Conservation (phyloP, 1,139 yeast genomes). For the Pichia norvegensis region DNA sequence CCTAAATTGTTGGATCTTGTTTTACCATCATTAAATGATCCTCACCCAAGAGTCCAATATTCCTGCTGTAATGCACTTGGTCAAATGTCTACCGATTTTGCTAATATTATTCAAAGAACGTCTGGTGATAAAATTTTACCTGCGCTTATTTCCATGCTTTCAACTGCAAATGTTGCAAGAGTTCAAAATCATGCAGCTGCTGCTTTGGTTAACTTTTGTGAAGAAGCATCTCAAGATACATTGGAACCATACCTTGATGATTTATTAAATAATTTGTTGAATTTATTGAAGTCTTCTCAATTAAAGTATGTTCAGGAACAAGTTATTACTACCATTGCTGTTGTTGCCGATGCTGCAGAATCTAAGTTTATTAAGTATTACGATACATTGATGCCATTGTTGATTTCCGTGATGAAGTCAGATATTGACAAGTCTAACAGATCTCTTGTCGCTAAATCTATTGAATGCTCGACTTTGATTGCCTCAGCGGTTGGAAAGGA, state of each 20-base stretch:
- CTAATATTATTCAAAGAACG: conserved; percentile 76
- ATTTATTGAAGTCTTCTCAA: conserved; percentile 65
- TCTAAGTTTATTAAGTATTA: conserved; percentile 82
- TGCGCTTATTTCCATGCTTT: conserved; percentile 72
- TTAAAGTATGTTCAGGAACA: conserved; percentile 95
- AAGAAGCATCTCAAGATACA: conserved; percentile 79
- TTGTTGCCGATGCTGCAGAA: conserved; percentile 97
- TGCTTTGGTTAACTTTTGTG: conserved; percentile 90
- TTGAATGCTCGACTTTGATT: conserved; percentile 90
- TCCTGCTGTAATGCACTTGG: conserved; percentile 96
- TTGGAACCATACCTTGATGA: conserved; percentile 87
- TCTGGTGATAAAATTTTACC: conserved; percentile 78
- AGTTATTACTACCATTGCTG: conserved; percentile 91
- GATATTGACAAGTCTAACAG: conserved; percentile 79
- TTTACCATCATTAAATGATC: conserved; percentile 71
- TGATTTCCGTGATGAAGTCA: conserved; percentile 68
- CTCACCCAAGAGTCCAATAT: conserved; percentile 91
- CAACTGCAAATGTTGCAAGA: conserved; percentile 50
- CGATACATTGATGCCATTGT: conserved; percentile 88
- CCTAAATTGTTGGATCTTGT: conserved; percentile 77
- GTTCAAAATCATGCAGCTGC: conserved; percentile 99
- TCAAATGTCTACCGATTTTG: conserved; percentile 96
- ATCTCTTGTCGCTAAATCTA: conserved; percentile 81
- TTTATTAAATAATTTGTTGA: conserved; percentile 63
- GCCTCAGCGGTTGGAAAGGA: conserved; percentile 97